These are phyloP conservation scores for Theobroma grandiflorum DNA, from an alignment of 441 rosid species.

Conservation along the genomic window DNA sequence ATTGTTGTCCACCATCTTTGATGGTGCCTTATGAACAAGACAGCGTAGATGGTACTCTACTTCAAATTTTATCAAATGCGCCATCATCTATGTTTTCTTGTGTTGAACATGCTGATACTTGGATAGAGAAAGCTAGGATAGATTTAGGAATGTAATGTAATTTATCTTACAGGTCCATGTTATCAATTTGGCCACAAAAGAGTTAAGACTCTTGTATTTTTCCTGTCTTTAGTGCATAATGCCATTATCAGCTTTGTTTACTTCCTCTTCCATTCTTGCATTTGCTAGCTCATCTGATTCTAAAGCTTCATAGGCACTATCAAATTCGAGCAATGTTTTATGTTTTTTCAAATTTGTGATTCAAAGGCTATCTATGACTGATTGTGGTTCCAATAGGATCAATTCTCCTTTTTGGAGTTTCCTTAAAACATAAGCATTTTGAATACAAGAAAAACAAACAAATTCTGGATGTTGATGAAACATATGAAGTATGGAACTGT, in stretches of 20 bases:
- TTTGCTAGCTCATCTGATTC: neutral
- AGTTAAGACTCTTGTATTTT: conserved; percentile 22
- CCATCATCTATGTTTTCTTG: conserved; percentile 12
- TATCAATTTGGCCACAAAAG: conserved; percentile 24
- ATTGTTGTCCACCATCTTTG: conserved; percentile 49
- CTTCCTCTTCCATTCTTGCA: neutral
- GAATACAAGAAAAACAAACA: neutral
- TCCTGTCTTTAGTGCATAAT: conserved; percentile 9
- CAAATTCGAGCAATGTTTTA: neutral
- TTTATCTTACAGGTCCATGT: conserved; percentile 23
- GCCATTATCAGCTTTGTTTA: conserved; percentile 16
- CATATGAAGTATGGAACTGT: neutral
- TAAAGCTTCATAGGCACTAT: neutral
- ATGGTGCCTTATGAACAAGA: conserved; percentile 46
- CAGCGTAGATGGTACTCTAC: conserved; percentile 8
- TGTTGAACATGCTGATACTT: conserved; percentile 18
- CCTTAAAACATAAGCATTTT: neutral
- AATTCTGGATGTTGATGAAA: neutral
- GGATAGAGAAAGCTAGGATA: conserved; percentile 21
- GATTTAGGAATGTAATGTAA: conserved; percentile 31
- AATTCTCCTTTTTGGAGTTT: neutral
- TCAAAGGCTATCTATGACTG: neutral
- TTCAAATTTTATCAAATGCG: conserved; percentile 19
- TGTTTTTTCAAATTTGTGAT: neutral
- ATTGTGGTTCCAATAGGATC: neutral